A percentile compares a stretch with the other conserved stretches of the same genome.
Evolutionary conservation across 345 rosid genomes (phyloP).

Genomic region (Brassica rapa): DNA sequence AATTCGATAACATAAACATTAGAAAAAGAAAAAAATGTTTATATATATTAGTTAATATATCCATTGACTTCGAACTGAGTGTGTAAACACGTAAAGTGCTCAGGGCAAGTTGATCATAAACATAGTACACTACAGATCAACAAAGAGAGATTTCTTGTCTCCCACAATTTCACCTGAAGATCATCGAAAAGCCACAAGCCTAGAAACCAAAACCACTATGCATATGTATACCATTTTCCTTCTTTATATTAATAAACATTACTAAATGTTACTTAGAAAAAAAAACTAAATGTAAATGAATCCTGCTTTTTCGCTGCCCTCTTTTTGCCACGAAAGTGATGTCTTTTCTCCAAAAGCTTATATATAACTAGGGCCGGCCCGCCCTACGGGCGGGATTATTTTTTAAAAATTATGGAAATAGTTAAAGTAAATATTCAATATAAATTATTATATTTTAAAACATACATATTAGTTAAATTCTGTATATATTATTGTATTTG

Average conservation of each 20-base stretch:
- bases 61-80: slow-evolving; percentile 29
- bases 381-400: too few relatives aligned
- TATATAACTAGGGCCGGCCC: too few relatives aligned
- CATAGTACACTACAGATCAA: slow-evolving; percentile 39
- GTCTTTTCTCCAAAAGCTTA: slow-evolving; percentile 30
- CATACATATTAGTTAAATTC: too few relatives aligned
- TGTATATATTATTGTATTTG: too few relatives aligned
- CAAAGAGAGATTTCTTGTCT: slow-evolving; percentile 37
- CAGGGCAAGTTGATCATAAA: slow-evolving; percentile 31
- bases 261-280: background rate
- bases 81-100: slow-evolving; percentile 34
- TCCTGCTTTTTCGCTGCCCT: background rate
- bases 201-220: slow-evolving; percentile 19
- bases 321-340: slow-evolving; percentile 18
- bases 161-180: slow-evolving; percentile 42
- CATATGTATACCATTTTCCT: background rate
- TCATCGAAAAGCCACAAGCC: slow-evolving; percentile 30
- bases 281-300: background rate
- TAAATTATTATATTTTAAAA: too few relatives aligned
- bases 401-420: too few relatives aligned
- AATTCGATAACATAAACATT: background rate
- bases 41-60: background rate
- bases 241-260: background rate
- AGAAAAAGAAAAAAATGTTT: background rate
- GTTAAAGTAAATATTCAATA: too few relatives aligned